Percentiles rank a stretch among this genome's conserved stretches.
Evolutionary conservation across 129 eudicot species (phyloP).

Genomic region (Erigeron canadensis): DNA sequence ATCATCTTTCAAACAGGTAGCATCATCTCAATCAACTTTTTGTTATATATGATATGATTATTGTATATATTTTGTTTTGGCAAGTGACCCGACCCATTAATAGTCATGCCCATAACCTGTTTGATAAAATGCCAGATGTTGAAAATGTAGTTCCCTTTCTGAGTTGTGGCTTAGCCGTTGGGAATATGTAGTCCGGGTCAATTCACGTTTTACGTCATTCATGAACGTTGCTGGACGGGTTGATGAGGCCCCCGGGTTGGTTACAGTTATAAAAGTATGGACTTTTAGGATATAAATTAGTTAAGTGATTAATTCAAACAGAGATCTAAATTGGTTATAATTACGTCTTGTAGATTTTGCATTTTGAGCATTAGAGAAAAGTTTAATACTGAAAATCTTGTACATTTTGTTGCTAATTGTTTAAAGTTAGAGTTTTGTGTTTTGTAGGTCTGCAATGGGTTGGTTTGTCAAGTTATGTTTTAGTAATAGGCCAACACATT

Average conservation of each 20-base stretch:
- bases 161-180: no score
- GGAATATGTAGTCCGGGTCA: conserved; percentile 33
- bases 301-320: conserved; percentile 37
- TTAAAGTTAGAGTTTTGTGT: conserved; percentile 49
- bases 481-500: conserved; percentile 2
- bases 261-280: conserved; percentile 36
- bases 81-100: no score
- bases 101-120: conserved; percentile 11
- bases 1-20: no score
- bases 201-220: no score
- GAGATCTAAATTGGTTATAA: conserved; percentile 20
- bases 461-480: conserved; percentile 8
- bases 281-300: conserved; percentile 52
- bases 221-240: no score
- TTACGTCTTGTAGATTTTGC: conserved; percentile 16
- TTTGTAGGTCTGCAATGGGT: conserved; percentile 32
- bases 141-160: not conserved
- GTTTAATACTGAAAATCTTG: conserved; percentile 34
- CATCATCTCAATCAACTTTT: no score
- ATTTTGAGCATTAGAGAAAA: conserved; percentile 34
- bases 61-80: no score
- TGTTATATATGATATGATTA: no score
- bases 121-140: conserved; percentile 9
- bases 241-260: no score
- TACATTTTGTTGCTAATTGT: conserved; percentile 3